Conservation (phyloP, 306 rosid genomes). For the Abrus pulchellus region DNA sequence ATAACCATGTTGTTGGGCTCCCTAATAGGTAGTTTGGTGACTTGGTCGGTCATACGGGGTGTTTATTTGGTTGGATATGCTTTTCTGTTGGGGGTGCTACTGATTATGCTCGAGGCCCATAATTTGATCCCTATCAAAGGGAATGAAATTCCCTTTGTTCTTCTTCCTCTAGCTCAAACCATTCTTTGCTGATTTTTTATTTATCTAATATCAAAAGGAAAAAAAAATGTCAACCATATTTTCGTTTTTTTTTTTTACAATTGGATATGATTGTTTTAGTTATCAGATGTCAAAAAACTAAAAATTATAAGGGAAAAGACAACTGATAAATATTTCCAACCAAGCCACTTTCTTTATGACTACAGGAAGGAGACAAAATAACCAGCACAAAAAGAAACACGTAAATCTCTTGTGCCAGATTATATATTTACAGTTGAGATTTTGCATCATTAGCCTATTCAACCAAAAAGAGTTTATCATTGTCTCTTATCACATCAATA, state of each 20-base stretch:
- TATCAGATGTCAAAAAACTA: not conserved
- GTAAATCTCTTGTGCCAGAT: not conserved
- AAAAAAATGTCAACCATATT: not conserved
- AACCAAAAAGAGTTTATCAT: constrained; percentile 76
- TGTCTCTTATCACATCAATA: constrained; percentile 84
- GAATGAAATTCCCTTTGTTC: not conserved
- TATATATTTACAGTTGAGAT: constrained; percentile 39
- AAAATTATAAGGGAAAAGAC: not conserved
- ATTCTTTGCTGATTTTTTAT: not conserved
- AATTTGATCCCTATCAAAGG: constrained; percentile 10
- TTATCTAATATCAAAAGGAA: not conserved
- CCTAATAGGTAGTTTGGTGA: not conserved
- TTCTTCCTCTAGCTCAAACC: not conserved
- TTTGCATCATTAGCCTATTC: constrained; percentile 46
- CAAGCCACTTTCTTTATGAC: constrained; percentile 29
- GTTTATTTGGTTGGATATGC: too few species aligned
- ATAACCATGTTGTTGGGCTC: not conserved
- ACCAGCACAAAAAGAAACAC: not conserved
- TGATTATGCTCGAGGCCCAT: not conserved
- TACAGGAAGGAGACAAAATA: constrained; percentile 13
- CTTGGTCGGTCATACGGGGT: not conserved
- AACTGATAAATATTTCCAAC: not conserved
- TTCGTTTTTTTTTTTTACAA: not conserved
- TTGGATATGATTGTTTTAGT: not conserved
- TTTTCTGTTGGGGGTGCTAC: too few species aligned